Base-by-base conservation (phyloP, 2,329 filamentous ascomycete species). In the Pseudocercospora pini-densiflorae region DNA sequence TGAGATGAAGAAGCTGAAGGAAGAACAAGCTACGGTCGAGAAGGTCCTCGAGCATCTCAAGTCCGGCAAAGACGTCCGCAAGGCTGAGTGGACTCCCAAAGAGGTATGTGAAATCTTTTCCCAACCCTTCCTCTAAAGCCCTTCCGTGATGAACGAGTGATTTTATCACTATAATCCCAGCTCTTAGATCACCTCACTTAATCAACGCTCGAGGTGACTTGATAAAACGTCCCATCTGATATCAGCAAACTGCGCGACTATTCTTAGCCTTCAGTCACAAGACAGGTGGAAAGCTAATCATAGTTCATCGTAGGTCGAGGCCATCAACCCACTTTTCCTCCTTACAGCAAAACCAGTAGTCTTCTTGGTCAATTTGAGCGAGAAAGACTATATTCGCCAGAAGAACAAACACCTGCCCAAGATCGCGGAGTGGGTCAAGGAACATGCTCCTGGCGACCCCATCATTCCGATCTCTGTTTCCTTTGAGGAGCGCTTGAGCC, bases 321-420 rank as follows among this genome's bases (percentile, higher is more conserved):
- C 93, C 74, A 98, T 99, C 83, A 99, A 99, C 85, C 92, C 94
- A 76, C 88, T 99, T 27, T 92, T 97, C 84, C 90, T 99, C 66
- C 88, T 99, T 67, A 93, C 93, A 43, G 95, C 96, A 72, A 99
- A 99, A 85, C 94, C 95, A 3, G 94, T 97, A 65, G 94, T 99
- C 73, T 98, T 93, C 84, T 87, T 99, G 51, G 92, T 98, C 84
- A 99, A 99, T 84, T 84, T 99, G 68, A 97, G 93, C 70, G 96
- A 99, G 85, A 94, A 89, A 82, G 95, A 99, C 82, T 99, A 94
- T 81, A 90, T 97, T 77, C 91, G 95, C 77, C 95, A 98, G 85
- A 99, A 98, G 91, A 99, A 99, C 88, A 99, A 99, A 89, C 89
- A 99, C 83, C 88, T 99, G 63, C 88, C 92, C 72, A 95, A 94